These are phyloP conservation scores for Mycena kentingensis DNA, from an alignment of 768 basidiomycete genomes.

Conservation along the genomic window DNA sequence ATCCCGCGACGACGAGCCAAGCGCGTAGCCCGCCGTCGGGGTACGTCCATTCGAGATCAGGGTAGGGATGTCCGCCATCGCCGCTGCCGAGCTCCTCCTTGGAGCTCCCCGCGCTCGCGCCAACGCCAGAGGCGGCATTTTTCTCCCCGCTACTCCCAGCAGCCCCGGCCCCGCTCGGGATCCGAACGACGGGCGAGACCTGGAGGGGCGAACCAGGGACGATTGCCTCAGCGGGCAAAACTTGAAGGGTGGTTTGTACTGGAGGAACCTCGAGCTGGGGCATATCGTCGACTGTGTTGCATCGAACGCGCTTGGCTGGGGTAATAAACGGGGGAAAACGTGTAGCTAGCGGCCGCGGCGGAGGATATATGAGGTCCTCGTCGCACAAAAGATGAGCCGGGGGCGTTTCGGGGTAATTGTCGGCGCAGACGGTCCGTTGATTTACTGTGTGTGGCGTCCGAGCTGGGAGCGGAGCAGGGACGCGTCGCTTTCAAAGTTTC, in stretches of 20 bases:
- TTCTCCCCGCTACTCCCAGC: not conserved
- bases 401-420: too few relatives aligned
- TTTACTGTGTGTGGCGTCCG: too few relatives aligned
- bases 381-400: slow-evolving; percentile 12
- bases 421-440: too few relatives aligned
- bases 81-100: slow-evolving; percentile 1
- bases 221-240: slow-evolving; percentile 19
- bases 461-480: too few relatives aligned
- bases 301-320: slow-evolving; percentile 6
- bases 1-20: slow-evolving; percentile 35
- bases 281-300: slow-evolving; percentile 9
- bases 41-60: slow-evolving; percentile 22
- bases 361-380: too few relatives aligned
- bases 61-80: not conserved
- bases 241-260: slow-evolving; percentile 1
- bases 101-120: not conserved
- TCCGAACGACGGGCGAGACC: not conserved
- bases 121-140: not conserved
- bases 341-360: too few relatives aligned
- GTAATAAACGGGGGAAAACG: slow-evolving; percentile 5
- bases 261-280: slow-evolving; percentile 8
- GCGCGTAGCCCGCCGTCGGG: slow-evolving; percentile 33
- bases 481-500: too few relatives aligned
- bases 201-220: slow-evolving; percentile 11
- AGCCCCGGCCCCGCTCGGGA: not conserved